Base-by-base conservation (phyloP, 106 monocot species). In the Narthecium ossifragum region DNA sequence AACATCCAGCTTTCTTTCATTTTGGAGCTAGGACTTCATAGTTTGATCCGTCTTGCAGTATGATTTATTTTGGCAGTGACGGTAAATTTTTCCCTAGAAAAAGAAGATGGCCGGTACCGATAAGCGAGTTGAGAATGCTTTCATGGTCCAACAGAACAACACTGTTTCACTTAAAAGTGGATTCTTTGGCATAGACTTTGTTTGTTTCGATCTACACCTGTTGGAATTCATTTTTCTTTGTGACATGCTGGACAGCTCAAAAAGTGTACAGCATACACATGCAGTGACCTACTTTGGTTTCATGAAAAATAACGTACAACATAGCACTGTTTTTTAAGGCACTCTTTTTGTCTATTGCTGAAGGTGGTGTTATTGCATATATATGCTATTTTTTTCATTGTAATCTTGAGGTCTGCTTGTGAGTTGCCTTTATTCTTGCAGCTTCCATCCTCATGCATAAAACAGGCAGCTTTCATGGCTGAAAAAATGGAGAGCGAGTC, bases 381-480 rank as follows among this genome's bases (percentile, higher is more conserved):
- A 49, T 49, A 8, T 1, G 7, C 5, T 5, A 23, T 20, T 47
- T 37, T 48, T 1, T 70, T 64, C 34, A 9, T 62, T 41, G 9
- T 49, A 10, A 3, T 33, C 26, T 14, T 14, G 4, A 14, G 20
- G 40, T 40, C 12, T 11, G 13, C 27, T 21, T 33, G 14, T 46
- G 20, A 15, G 29, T n/a, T 18, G 14, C 28, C 18, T 50, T 65
- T 31, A 3, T 69, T 37, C 62, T 73, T 49, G 4, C 84, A 96
- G 94, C 64, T 96, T 17, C 90, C 96, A 57, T 46, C 70, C 55
- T 70, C 73, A 26, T 96, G 90, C 68, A 71, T 86, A 22, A 54
- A 60, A 57, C 60, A 73, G 46, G 90, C 90, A 38, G 67, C 71
- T 52, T 60, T 71, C 31, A 84, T 86, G 83, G 83, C 90, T 31